Evolutionary conservation across 371 early-diverging fungal species (phyloP).

Genomic region (Cokeromyces recurvatus): DNA sequence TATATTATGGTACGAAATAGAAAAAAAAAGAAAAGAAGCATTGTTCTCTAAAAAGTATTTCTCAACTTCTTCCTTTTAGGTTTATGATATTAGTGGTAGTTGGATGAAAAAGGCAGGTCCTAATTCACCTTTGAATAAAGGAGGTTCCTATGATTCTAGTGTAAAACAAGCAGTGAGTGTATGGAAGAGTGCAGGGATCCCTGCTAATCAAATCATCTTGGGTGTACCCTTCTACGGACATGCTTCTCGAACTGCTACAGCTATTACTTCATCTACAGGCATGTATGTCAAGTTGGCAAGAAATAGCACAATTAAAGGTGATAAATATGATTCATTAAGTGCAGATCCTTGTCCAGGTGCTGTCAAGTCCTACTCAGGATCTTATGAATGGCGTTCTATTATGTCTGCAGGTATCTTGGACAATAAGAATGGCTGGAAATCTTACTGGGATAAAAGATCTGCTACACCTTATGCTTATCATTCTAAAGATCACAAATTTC

Average conservation of each 20-base stretch:
- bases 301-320: conserved; percentile 8
- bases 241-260: conserved; percentile 20
- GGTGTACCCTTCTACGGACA: conserved; percentile 61
- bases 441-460: conserved; percentile 52
- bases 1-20: conserved; percentile 42
- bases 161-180: conserved; percentile 44
- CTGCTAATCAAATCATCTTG: conserved; percentile 49
- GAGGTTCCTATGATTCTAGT: conserved; percentile 26
- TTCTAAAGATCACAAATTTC: neutral
- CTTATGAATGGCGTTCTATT: conserved; percentile 62
- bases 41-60: no score
- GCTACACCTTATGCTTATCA: conserved; percentile 62
- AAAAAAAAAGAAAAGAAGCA: neutral
- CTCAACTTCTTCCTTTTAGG: conserved; percentile 3
- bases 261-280: conserved; percentile 6
- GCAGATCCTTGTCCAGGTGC: conserved; percentile 13
- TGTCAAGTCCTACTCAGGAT: conserved; percentile 43
- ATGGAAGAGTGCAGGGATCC: conserved; percentile 58
- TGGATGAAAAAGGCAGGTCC: conserved; percentile 57
- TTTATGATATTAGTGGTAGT: conserved; percentile 42
- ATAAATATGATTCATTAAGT: conserved; percentile 9
- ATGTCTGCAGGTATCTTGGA: conserved; percentile 53
- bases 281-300: conserved; percentile 22
- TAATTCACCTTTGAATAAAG: conserved; percentile 51
- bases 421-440: conserved; percentile 47